A percentile compares a stretch with the other conserved stretches of the same genome.
phyloP scores from a whole-genome alignment of 2,329 filamentous ascomycete genomes.

The Arthrobotrys conoides region DNA sequence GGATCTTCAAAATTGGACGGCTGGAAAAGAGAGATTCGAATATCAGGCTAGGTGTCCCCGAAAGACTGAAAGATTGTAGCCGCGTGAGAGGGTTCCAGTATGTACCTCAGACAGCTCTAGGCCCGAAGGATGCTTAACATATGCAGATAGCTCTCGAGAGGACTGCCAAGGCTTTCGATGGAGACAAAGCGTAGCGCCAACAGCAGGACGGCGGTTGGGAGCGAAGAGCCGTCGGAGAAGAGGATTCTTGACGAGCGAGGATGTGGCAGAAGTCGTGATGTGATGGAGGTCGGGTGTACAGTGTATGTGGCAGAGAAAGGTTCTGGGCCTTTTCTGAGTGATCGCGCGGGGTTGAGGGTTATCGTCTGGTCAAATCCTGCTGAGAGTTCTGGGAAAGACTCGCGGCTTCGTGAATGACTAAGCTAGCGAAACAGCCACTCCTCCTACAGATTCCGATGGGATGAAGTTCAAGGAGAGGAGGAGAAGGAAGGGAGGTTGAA shows the following conservation, averaged over 20 bases:
- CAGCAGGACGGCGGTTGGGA: conserved; percentile 27
- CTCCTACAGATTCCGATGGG: conserved; percentile 41
- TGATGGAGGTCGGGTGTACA: conserved; percentile 4
- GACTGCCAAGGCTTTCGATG: conserved; percentile 38
- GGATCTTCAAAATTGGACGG: conserved; percentile 23
- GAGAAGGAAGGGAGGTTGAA: conserved; percentile 51
- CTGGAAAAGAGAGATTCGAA: conserved; percentile 3
- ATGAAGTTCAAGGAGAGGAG: conserved; percentile 39
- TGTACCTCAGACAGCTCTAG: conserved; percentile 51
- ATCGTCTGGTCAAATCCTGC: conserved; percentile 60
- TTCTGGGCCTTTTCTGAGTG: conserved; percentile 24
- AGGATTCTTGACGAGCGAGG: conserved; percentile 15
- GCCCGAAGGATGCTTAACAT: conserved; percentile 44
- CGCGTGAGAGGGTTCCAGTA: conserved; percentile 36
- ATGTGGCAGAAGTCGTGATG: conserved; percentile 35
- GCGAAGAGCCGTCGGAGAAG: conserved; percentile 40
- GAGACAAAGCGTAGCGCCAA: conserved; percentile 23
- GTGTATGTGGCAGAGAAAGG: conserved; percentile 26
- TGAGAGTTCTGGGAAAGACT: conserved; percentile 35
- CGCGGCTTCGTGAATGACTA: conserved; percentile 59
- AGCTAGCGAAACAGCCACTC: conserved; percentile 44
- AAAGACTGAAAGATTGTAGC: conserved; percentile 18
- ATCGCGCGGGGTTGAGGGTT: conserved; percentile 59
- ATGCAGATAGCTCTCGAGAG: conserved; percentile 42
- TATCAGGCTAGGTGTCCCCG: conserved; percentile 30